Base-by-base conservation (phyloP, 192 early-diverging fungal genomes). In the Haplosporangium gracile region DNA sequence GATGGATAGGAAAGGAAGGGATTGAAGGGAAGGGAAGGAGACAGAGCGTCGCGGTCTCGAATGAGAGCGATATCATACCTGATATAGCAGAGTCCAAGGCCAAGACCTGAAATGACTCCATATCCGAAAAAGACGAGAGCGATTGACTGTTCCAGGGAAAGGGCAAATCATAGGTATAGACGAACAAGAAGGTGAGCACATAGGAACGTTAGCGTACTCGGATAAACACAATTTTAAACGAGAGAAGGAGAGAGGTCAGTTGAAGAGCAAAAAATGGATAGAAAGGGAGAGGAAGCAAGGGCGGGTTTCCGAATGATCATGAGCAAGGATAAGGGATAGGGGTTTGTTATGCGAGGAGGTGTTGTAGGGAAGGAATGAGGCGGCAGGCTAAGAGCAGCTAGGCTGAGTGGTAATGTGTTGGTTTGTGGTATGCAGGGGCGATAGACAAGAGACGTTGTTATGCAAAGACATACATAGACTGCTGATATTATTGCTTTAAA, bases 21-120 rank as follows among this genome's bases (percentile, higher is more conserved):
- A 51, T 18, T 2, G 24, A 60, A 29, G 10, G 60, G 2, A 65
- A 65, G 57, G 22, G 20, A 55, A 55, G 57, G n/a, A 65, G 13
- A 32, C 26, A 29, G 13, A 29, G 60, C 32, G 55, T 5, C 5
- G 24, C 24, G 26, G 26, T 65, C 10, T 15, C 11, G 60, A 57
- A 15, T 32, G 60, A 57, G 7, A 15, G 26, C 29, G 5, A 39
- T 26, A 20, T 3, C 6, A 24, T 79, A 85, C 82, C 82, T 91
- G 39, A 94, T 92, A 43, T 94, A 94, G 32, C 90, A 90, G 13
- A 94, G 87, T 5, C 93, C 93, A n/a, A 94, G 90, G 4, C 93
- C 93, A 39, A 90, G 80, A 51, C 92, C 92, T 2, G 91, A 92
- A 76, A 94, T 68, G 76, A 94, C 80, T 49, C 93, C 93, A 75